These are phyloP conservation scores for Bothia castanella DNA, from an alignment of 1,284 basidiomycete genomes.

Conservation along the genomic window DNA sequence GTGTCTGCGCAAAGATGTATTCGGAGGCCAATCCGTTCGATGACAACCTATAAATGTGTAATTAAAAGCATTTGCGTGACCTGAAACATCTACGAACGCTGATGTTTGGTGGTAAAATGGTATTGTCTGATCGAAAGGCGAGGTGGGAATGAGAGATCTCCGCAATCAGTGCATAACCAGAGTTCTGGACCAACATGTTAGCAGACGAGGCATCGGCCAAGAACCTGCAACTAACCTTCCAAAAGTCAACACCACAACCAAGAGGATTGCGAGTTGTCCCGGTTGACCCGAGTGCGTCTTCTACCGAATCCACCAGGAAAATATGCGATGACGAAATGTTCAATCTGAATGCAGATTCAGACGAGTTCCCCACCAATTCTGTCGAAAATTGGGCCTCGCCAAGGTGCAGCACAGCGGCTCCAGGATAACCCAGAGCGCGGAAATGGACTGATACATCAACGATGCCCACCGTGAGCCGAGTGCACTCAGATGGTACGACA, in stretches of 20 bases:
- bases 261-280: conserved; percentile 5
- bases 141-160: conserved; percentile 53
- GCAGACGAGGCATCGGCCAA: conserved; percentile 1
- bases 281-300: conserved; percentile 30
- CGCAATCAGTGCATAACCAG: conserved; percentile 65
- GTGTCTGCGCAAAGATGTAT: conserved; percentile 71
- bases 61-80: not conserved
- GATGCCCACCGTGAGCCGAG: conserved; percentile 63
- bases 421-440: conserved; percentile 57
- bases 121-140: conserved; percentile 37
- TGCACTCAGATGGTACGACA: conserved; percentile 88
- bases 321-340: conserved; percentile 47
- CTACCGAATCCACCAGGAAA: conserved; percentile 63
- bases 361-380: conserved; percentile 64
- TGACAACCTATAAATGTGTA: conserved; percentile 38
- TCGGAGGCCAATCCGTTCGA: conserved; percentile 47
- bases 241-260: conserved; percentile 45
- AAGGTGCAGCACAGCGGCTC: conserved; percentile 65
- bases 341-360: conserved; percentile 52
- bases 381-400: conserved; percentile 65
- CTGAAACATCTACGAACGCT: conserved; percentile 35
- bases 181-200: conserved; percentile 35
- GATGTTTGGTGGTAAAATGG: conserved; percentile 33
- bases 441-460: conserved; percentile 66
- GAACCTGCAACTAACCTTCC: conserved; percentile 57